Percentiles rank a stretch among this genome's conserved stretches.
phyloP scores from a whole-genome alignment of 1,284 basidiomycete genomes.

The Wolfiporia cocos region DNA sequence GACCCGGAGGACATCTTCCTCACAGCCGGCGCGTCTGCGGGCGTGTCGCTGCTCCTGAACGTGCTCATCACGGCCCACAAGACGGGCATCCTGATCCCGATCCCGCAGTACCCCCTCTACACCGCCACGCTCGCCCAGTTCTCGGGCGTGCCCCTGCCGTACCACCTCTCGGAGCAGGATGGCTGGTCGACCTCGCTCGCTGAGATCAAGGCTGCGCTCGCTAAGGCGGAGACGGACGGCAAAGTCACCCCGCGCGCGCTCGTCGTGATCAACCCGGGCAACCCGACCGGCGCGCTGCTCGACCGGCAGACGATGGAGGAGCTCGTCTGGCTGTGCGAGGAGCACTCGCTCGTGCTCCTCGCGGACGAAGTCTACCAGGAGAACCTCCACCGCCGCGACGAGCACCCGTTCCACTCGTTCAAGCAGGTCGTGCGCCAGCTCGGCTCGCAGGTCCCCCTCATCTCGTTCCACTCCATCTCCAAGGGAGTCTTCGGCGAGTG shows the following conservation, averaged over 20 bases:
- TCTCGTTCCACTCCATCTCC: slow-evolving; percentile 94
- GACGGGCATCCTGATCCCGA: slow-evolving; percentile 88
- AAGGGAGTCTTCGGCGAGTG: slow-evolving; percentile 95
- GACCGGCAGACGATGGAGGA: slow-evolving; percentile 64
- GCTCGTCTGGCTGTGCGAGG: slow-evolving; percentile 78
- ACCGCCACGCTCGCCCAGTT: slow-evolving; percentile 90
- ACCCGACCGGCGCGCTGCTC: slow-evolving; percentile 87
- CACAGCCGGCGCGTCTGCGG: slow-evolving; percentile 89
- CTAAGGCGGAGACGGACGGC: slow-evolving; percentile 62
- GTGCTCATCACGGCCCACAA: slow-evolving; percentile 67
- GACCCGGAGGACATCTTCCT: slow-evolving; percentile 89
- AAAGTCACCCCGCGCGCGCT: slow-evolving; percentile 65
- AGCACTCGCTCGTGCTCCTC: slow-evolving; percentile 81
- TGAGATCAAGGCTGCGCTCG: slow-evolving; percentile 65
- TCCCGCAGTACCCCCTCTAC: slow-evolving; percentile 97
- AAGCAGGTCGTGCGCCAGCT: slow-evolving; percentile 75
- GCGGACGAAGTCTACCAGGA: slow-evolving; percentile 96
- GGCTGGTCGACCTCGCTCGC: slow-evolving; percentile 84
- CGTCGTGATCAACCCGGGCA: slow-evolving; percentile 95
- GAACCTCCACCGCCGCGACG: slow-evolving; percentile 72
- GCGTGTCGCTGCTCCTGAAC: slow-evolving; percentile 85
- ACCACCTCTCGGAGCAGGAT: slow-evolving; percentile 80
- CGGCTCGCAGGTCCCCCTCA: slow-evolving; percentile 66
- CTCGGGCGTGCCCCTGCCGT: slow-evolving; percentile 79
- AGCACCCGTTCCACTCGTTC: slow-evolving; percentile 85